These are phyloP conservation scores for Helicostylum pulchrum DNA, from an alignment of 192 early-diverging fungal genomes.

Conservation along the genomic window DNA sequence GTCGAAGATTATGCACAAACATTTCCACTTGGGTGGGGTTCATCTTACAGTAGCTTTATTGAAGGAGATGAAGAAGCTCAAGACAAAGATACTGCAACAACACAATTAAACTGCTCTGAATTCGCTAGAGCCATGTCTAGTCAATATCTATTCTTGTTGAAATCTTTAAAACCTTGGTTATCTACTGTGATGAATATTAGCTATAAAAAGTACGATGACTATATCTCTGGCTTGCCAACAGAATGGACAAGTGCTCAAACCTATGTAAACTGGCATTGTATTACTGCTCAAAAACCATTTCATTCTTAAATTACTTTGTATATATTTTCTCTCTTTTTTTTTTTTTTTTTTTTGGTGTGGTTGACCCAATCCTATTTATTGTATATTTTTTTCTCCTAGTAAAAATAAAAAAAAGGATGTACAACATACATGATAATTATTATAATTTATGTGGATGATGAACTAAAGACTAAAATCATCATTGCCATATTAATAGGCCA, in stretches of 20 bases:
- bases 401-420: too few species aligned
- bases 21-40: slow-evolving; percentile 32
- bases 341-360: not conserved
- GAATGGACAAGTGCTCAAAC: slow-evolving; percentile 29
- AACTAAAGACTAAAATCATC: slow-evolving; percentile 28
- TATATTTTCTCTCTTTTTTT: not conserved
- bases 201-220: slow-evolving; percentile 15
- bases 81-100: not conserved
- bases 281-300: slow-evolving; percentile 32
- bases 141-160: slow-evolving; percentile 19
- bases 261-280: slow-evolving; percentile 35
- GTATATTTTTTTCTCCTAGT: not conserved
- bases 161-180: slow-evolving; percentile 28
- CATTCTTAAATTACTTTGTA: slow-evolving; percentile 8
- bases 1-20: slow-evolving; percentile 27
- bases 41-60: not conserved
- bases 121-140: slow-evolving; percentile 25
- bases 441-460: not conserved
- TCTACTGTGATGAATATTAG: slow-evolving; percentile 9
- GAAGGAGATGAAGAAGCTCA: not conserved
- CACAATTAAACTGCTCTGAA: slow-evolving; percentile 19
- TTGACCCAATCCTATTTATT: not conserved
- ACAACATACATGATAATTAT: not conserved
- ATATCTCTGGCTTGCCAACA: slow-evolving; percentile 14
- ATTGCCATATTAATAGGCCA: slow-evolving; percentile 63